Percentiles rank a stretch among this genome's conserved stretches.
phyloP scores from a whole-genome alignment of 2,329 filamentous ascomycete genomes.

The Talaromyces funiculosus region DNA sequence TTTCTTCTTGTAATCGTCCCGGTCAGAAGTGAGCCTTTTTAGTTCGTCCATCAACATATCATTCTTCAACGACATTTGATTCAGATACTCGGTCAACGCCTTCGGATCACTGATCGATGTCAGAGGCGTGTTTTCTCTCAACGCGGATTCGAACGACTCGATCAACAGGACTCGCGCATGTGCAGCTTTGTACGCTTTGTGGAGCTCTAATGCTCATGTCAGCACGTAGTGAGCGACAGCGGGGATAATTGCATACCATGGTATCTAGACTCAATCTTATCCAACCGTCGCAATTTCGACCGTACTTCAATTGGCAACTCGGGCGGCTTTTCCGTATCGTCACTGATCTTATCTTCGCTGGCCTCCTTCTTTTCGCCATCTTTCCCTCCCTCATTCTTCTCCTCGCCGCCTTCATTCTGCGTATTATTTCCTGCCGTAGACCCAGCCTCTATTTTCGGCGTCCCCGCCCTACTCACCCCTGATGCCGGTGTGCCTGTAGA shows the following conservation, averaged over 20 bases:
- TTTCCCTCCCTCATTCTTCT: slow-evolving; percentile 17
- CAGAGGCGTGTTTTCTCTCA: slow-evolving; percentile 88
- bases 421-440: background rate
- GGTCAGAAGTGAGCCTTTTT: slow-evolving; percentile 76
- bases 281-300: slow-evolving; percentile 73
- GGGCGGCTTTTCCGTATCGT: slow-evolving; percentile 21
- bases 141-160: slow-evolving; percentile 84
- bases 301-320: slow-evolving; percentile 71
- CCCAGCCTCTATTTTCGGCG: slow-evolving; percentile 45
- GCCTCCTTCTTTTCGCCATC: slow-evolving; percentile 20
- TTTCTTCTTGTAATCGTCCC: slow-evolving; percentile 73
- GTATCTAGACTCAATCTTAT: slow-evolving; percentile 83
- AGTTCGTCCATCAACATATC: slow-evolving; percentile 94
- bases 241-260: slow-evolving; percentile 53
- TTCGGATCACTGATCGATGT: slow-evolving; percentile 81
- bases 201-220: slow-evolving; percentile 57
- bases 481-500: slow-evolving; percentile 27
- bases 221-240: background rate
- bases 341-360: slow-evolving; percentile 1
- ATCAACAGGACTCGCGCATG: slow-evolving; percentile 81
- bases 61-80: slow-evolving; percentile 74
- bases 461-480: slow-evolving; percentile 52
- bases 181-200: slow-evolving; percentile 86
- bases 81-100: slow-evolving; percentile 82
- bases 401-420: background rate